A percentile compares a stretch with the other conserved stretches of the same genome.
These are phyloP conservation scores for Colletotrichum lentis DNA, from an alignment of 2,329 filamentous ascomycete genomes.

Conservation along the genomic window DNA sequence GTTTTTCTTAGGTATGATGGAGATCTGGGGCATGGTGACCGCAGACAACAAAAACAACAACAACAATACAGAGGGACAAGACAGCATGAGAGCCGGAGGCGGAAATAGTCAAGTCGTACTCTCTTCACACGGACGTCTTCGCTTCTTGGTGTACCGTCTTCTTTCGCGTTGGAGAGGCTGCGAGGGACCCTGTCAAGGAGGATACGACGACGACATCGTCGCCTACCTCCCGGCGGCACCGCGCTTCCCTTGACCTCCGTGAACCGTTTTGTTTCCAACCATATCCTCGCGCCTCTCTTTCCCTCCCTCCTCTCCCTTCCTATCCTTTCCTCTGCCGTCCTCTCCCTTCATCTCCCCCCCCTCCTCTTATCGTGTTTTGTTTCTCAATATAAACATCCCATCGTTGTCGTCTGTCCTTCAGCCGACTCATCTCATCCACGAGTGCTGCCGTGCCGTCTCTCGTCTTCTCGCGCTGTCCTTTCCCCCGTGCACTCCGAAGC, in stretches of 20 bases:
- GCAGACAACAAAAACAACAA: not conserved
- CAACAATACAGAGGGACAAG: not conserved
- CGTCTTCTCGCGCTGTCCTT: not conserved
- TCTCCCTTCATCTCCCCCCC: not conserved
- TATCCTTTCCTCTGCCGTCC: not conserved
- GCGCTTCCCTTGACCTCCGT: not conserved
- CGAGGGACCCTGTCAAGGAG: not conserved
- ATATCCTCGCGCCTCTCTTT: not conserved
- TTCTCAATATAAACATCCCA: not conserved
- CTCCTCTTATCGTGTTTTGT: not conserved
- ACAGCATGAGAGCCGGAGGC: not conserved
- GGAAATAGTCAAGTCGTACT: not conserved
- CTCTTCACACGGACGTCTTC: not conserved
- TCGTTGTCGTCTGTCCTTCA: not conserved
- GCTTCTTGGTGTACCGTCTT: not conserved
- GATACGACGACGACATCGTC: not conserved
- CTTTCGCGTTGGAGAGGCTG: too few relatives aligned
- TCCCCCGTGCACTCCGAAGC: too few relatives aligned
- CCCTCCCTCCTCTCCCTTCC: not conserved
- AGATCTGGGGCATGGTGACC: not conserved
- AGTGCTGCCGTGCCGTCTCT: not conserved
- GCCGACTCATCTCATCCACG: not conserved
- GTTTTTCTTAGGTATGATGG: slow-evolving; percentile 11
- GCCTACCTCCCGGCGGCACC: not conserved
- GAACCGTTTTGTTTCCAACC: not conserved